Evolutionary conservation across 2,329 filamentous ascomycete genomes (phyloP).

Genomic region (Aspergillus sp.): DNA sequence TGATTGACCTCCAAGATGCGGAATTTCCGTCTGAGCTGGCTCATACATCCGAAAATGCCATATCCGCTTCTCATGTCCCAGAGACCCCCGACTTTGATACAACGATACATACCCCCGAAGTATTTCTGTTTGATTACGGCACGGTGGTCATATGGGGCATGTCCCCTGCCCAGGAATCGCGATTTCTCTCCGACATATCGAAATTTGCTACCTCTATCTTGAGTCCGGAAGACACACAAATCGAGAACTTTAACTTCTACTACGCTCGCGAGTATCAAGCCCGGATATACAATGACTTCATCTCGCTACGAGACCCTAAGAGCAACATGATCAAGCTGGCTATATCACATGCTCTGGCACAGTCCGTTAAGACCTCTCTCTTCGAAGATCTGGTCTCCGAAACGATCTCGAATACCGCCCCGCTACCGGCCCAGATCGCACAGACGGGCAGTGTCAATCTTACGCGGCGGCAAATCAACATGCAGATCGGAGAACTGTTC

Average conservation of each 20-base stretch:
- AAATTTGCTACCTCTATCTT: conserved; percentile 94
- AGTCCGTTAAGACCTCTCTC: conserved; percentile 95
- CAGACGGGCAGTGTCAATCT: conserved; percentile 88
- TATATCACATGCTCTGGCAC: conserved; percentile 91
- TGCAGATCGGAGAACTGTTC: conserved; percentile 98
- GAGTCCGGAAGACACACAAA: conserved; percentile 82
- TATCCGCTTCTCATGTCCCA: conserved; percentile 19
- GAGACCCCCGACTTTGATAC: conserved; percentile 74
- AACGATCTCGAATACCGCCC: conserved; percentile 89
- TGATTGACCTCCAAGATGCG: conserved; percentile 61
- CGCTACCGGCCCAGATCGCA: conserved; percentile 89
- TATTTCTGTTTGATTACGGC: conserved; percentile 96
- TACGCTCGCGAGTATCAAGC: conserved; percentile 98
- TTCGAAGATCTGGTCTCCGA: conserved; percentile 95
- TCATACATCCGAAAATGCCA: conserved; percentile 23
- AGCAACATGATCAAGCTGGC: conserved; percentile 98
- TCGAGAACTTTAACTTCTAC: conserved; percentile 99
- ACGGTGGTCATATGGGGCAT: conserved; percentile 99
- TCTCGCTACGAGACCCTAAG: conserved; percentile 86
- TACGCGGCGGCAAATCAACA: conserved; percentile 89
- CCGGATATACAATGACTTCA: conserved; percentile 99
- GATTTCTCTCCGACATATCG: conserved; percentile 88
- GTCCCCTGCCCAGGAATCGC: conserved; percentile 82
- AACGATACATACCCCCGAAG: conserved; percentile 84
- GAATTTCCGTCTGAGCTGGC: conserved; percentile 28